Evolutionary conservation across 2,329 filamentous ascomycete species (phyloP).

Genomic region (Sporothrix phasma): DNA sequence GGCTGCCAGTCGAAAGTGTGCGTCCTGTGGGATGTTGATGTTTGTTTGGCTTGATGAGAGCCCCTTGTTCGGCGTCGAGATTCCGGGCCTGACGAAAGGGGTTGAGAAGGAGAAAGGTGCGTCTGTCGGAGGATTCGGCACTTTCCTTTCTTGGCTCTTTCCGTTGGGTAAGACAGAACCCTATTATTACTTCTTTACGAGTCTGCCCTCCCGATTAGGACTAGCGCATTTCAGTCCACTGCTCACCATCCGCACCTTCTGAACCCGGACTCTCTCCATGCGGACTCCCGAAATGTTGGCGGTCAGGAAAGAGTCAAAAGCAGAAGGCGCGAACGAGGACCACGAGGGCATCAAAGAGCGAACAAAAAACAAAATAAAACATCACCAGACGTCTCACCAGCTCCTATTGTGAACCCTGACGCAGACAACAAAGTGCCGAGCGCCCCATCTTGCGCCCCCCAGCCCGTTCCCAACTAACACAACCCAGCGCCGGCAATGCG

Average conservation of each 20-base stretch:
- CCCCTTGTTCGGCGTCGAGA: background rate
- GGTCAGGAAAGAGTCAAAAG: background rate
- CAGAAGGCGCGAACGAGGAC: background rate
- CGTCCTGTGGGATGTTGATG: background rate
- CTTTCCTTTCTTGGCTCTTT: background rate
- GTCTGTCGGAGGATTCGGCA: slow-evolving; percentile 4
- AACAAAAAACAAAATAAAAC: background rate
- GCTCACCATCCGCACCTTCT: background rate
- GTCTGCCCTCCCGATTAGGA: background rate
- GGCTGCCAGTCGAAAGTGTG: background rate
- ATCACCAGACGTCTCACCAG: background rate
- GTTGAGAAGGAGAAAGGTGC: background rate
- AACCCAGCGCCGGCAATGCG: slow-evolving; percentile 21
- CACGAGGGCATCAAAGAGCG: background rate
- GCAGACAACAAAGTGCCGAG: background rate
- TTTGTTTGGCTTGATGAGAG: background rate
- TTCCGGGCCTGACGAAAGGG: background rate
- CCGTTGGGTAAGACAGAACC: background rate
- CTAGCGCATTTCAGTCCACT: background rate
- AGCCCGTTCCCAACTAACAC: background rate
- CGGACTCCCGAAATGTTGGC: slow-evolving; percentile 15
- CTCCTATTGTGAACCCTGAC: background rate
- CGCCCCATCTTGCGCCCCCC: background rate
- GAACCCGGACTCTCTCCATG: slow-evolving; percentile 15
- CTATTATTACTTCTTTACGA: background rate